Conservation (phyloP, 2,329 filamentous ascomycete species). For the Nothopassalora personata region DNA sequence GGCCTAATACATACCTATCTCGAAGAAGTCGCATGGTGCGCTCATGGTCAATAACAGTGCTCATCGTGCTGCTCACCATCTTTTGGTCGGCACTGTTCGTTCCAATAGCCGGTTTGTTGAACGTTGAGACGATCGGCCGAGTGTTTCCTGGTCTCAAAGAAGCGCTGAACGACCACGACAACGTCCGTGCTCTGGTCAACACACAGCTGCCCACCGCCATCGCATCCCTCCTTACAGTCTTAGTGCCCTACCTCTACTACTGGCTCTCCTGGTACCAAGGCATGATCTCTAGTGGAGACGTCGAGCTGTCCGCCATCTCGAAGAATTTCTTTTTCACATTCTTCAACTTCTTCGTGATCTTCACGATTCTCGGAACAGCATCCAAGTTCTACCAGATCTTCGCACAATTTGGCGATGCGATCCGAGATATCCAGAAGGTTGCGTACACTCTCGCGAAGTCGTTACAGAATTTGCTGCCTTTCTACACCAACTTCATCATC, state of each 20-base stretch:
- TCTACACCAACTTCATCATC: slow-evolving; percentile 92
- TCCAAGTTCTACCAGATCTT: slow-evolving; percentile 60
- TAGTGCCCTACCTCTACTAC: slow-evolving; percentile 91
- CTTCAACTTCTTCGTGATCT: slow-evolving; percentile 97
- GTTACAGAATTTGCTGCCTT: slow-evolving; percentile 67
- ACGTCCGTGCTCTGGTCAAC: slow-evolving; percentile 71
- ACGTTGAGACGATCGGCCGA: slow-evolving; percentile 71
- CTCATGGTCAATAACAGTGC: slow-evolving; percentile 75
- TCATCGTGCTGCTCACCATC: slow-evolving; percentile 77
- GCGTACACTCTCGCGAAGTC: slow-evolving; percentile 70
- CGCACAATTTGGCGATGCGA: slow-evolving; percentile 61
- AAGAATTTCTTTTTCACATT: slow-evolving; percentile 99
- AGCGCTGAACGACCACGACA: slow-evolving; percentile 61
- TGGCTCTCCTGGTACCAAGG: slow-evolving; percentile 87
- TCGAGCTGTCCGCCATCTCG: slow-evolving; percentile 89
- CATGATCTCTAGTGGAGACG: slow-evolving; percentile 89
- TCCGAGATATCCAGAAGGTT: slow-evolving; percentile 74
- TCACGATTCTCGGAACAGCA: slow-evolving; percentile 79
- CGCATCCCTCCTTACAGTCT: slow-evolving; percentile 79
- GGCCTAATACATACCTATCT: slow-evolving; percentile 85
- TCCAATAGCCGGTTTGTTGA: slow-evolving; percentile 71
- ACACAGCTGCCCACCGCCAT: slow-evolving; percentile 82
- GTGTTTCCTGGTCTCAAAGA: slow-evolving; percentile 66
- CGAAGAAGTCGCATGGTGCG: slow-evolving; percentile 67
- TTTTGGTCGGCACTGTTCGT: slow-evolving; percentile 83